Percentiles rank a stretch among this genome's conserved stretches.
Conservation (phyloP, 2,329 filamentous ascomycete species). For the Verticillium nonalfalfae region DNA sequence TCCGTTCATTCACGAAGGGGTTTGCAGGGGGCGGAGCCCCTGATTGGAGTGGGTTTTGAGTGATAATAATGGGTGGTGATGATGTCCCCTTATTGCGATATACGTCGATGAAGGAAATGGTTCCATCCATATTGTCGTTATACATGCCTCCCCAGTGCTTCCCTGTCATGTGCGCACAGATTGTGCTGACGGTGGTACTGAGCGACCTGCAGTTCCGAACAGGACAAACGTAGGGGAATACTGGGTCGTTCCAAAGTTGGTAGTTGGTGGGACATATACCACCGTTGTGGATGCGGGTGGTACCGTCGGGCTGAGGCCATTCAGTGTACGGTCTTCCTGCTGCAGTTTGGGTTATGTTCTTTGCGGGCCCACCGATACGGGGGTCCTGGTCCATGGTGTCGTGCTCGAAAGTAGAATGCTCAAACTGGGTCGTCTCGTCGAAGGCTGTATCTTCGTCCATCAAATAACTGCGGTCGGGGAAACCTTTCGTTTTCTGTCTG, state of each 20-base stretch:
- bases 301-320: neutral
- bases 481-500: neutral
- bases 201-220: conserved; percentile 26
- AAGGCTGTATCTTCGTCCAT: neutral
- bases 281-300: conserved; percentile 13
- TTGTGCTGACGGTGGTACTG: conserved; percentile 12
- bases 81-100: conserved; percentile 1
- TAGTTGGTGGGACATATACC: conserved; percentile 26
- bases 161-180: conserved; percentile 15
- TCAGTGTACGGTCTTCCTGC: neutral
- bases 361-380: neutral
- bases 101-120: conserved; percentile 20
- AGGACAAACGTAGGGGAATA: conserved; percentile 25
- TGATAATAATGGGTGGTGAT: conserved; percentile 15
- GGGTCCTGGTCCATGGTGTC: neutral
- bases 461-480: neutral
- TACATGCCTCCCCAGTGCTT: conserved; percentile 11
- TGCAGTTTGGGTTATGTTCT: neutral
- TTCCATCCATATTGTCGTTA: conserved; percentile 35
- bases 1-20: neutral
- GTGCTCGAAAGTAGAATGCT: neutral
- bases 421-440: neutral
- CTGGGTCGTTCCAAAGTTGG: conserved; percentile 14
- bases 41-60: conserved; percentile 12
- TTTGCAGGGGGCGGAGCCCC: conserved; percentile 14